Base-by-base conservation (phyloP, 768 basidiomycete species). In the Pleurotus cornucopiae region DNA sequence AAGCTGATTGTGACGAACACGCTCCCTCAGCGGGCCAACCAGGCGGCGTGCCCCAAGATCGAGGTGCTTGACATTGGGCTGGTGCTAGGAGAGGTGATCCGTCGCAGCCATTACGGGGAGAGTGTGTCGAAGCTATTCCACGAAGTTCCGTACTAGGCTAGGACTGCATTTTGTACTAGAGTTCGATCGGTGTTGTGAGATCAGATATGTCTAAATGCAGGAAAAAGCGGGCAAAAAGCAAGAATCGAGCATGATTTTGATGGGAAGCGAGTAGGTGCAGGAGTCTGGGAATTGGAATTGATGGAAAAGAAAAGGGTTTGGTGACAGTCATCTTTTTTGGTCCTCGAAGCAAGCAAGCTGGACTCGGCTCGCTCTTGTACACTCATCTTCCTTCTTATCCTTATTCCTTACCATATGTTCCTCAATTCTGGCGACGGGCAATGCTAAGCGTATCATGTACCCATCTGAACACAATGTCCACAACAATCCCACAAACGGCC, bases 1-100 rank as follows among this genome's bases (percentile, higher is more conserved):
- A 94, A 96, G 77, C 74, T 99, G 68, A 93, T 98, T 56, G 96
- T 99, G 66, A 98, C 97, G 66, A 99, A 99, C 76, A 97, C 95
- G 70, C 83, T 98, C 40, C 97, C 97, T 54, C 97, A 98, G 71
- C 66, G 78, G 49, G 85, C 76, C 63, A 91, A 95, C 72, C 80
- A 85, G 69, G 80, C 75, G 39, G 70, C 67, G 54, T 92, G 91
- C 71, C 70, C 71, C 43, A 91, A 93, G 73, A 83, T 99, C 43
- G 92, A 94, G 73, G 91, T 94, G 54, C 87, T 99, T 62, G 95
- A 98, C 75, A 87, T 99, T 61, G 92, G 93, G 21, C 86, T 88
- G 16, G 94, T 98, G 62, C 83, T 99, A 46, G 97, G 94, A 40
- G 96, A 98, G 80, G 91, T 94, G 60, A 96, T 98, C 58, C 78